phyloP scores from a whole-genome alignment of 257 asterid genomes.

The Henckelia pumila region DNA sequence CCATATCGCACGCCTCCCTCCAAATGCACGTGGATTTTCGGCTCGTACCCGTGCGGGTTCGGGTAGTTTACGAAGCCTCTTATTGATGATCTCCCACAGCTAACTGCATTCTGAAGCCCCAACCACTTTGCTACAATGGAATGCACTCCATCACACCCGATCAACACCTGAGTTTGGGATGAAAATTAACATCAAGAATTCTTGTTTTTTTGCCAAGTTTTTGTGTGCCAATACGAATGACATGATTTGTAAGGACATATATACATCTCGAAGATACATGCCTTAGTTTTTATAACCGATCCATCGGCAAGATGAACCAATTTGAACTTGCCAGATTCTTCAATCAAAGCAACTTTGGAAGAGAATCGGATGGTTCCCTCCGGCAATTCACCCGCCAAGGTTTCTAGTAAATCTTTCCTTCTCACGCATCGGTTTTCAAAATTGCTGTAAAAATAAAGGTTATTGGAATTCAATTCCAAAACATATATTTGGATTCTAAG shows the following conservation, averaged over 20 bases:
- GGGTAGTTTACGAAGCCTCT: conserved; percentile 65
- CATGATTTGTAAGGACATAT: neutral
- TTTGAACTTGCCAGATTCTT: conserved; percentile 58
- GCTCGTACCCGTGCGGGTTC: conserved; percentile 49
- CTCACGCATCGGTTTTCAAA: conserved; percentile 57
- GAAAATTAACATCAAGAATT: neutral
- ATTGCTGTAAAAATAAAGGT: conserved; percentile 31
- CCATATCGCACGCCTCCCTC: conserved; percentile 47
- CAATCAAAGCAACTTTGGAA: conserved; percentile 63
- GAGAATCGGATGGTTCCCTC: conserved; percentile 60
- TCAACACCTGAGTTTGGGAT: conserved; percentile 47
- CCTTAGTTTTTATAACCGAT: conserved; percentile 54
- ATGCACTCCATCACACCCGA: conserved; percentile 88
- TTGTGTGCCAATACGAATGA: neutral
- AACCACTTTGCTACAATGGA: conserved; percentile 69
- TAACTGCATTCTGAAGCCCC: conserved; percentile 55
- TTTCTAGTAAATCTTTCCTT: conserved; percentile 58
- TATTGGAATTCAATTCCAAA: neutral
- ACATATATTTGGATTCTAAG: too few relatives aligned
- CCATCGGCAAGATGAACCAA: conserved; percentile 80
- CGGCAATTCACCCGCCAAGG: conserved; percentile 63
- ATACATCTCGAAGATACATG: conserved; percentile 32
- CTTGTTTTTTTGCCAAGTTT: neutral
- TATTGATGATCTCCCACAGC: conserved; percentile 56
- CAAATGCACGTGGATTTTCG: conserved; percentile 26